A percentile compares a stretch with the other conserved stretches of the same genome.
These are phyloP conservation scores for Hemisphaericaspora subhashii DNA, from an alignment of 1,139 yeast genomes.

Conservation along the genomic window DNA sequence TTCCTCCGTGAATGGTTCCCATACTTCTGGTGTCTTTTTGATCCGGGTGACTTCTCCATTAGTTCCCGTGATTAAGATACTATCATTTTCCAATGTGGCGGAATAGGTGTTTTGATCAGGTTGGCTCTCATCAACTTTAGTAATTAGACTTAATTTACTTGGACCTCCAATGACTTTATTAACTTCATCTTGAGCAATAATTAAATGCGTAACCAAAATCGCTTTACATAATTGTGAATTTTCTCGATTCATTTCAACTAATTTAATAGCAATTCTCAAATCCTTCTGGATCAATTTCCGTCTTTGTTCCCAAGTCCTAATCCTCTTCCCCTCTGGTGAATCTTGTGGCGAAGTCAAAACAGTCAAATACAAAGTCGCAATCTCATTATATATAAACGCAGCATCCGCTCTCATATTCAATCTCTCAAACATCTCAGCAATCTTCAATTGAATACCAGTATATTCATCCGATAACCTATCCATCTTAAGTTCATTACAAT, in stretches of 20 bases:
- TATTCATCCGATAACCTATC: slow-evolving; percentile 46
- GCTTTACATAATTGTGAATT: slow-evolving; percentile 59
- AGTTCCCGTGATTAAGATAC: slow-evolving; percentile 19
- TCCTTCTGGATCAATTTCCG: slow-evolving; percentile 72
- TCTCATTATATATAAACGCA: slow-evolving; percentile 61
- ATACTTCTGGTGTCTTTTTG: slow-evolving; percentile 45
- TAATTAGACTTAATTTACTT: slow-evolving; percentile 9
- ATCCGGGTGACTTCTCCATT: slow-evolving; percentile 22
- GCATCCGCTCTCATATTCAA: slow-evolving; percentile 64
- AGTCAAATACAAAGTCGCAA: slow-evolving; percentile 62
- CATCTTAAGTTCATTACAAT: slow-evolving; percentile 45
- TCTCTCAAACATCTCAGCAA: slow-evolving; percentile 83
- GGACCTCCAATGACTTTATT: slow-evolving; percentile 14
- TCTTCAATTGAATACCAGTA: slow-evolving; percentile 83
- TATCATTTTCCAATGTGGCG: slow-evolving; percentile 18
- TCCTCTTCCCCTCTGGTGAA: slow-evolving; percentile 21
- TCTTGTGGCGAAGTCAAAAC: slow-evolving; percentile 43
- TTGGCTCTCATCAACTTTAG: slow-evolving; percentile 5
- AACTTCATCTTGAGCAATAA: slow-evolving; percentile 60
- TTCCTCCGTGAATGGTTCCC: slow-evolving; percentile 77
- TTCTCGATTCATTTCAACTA: slow-evolving; percentile 54
- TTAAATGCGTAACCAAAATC: slow-evolving; percentile 60
- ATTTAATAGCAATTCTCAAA: slow-evolving; percentile 64
- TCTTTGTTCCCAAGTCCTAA: slow-evolving; percentile 31
- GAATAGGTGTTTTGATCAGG: slow-evolving; percentile 9